A percentile compares a stretch with the other conserved stretches of the same genome.
These are phyloP conservation scores for Pichia thaimueangensis DNA, from an alignment of 805 yeast species.

Conservation along the genomic window DNA sequence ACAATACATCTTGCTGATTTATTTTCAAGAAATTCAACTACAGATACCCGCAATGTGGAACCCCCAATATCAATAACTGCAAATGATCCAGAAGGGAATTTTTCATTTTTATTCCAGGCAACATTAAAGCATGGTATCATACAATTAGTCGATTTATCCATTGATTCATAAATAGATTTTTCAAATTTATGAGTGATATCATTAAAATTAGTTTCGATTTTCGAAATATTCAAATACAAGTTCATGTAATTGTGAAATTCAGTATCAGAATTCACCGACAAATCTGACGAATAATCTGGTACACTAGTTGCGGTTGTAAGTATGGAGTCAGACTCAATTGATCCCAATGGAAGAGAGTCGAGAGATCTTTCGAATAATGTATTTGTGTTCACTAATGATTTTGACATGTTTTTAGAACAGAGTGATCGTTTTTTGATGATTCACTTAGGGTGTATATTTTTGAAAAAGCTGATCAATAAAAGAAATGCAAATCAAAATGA, in stretches of 20 bases:
- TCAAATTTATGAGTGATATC: constrained; percentile 2
- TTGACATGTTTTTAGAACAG: too few relatives aligned
- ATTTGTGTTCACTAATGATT: too few relatives aligned
- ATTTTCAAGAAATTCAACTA: constrained; percentile 15
- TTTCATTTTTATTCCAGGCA: background rate
- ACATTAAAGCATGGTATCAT: constrained; percentile 11
- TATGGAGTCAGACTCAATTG: background rate
- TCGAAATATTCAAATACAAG: background rate
- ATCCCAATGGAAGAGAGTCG: background rate
- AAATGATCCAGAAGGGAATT: constrained; percentile 18
- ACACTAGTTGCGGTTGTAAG: background rate
- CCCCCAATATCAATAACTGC: constrained; percentile 52
- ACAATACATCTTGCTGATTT: constrained; percentile 13
- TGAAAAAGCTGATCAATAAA: too few relatives aligned
- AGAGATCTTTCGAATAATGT: too few relatives aligned
- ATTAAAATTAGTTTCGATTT: constrained; percentile 2
- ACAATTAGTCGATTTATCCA: constrained; percentile 4
- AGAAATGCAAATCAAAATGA: too few relatives aligned
- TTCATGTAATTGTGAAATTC: background rate
- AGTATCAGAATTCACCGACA: background rate
- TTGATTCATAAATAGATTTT: constrained; percentile 5
- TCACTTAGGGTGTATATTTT: too few relatives aligned
- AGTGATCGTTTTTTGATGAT: too few relatives aligned
- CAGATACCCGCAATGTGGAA: constrained; percentile 39
- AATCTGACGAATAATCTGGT: background rate